Evolutionary conservation across 2,329 filamentous ascomycete genomes (phyloP).

Genomic region (Colletotrichum sp.): DNA sequence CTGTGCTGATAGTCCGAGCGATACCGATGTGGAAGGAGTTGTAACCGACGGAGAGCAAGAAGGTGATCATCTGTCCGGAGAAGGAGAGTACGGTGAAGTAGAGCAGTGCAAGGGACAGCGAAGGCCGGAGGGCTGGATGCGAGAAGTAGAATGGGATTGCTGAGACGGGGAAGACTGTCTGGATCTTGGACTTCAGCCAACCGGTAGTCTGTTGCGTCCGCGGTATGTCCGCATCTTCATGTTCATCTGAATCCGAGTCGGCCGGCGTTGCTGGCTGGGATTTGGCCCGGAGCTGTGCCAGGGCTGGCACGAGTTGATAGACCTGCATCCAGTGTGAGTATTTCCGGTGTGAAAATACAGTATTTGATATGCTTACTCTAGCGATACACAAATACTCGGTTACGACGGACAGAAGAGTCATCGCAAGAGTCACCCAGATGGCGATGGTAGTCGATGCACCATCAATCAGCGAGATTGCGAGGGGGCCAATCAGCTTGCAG

Average conservation of each 20-base stretch:
- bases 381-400: conserved; percentile 57
- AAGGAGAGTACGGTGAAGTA: conserved; percentile 68
- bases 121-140: conserved; percentile 64
- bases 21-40: conserved; percentile 56
- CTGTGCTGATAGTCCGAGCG: conserved; percentile 55
- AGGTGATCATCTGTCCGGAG: conserved; percentile 68
- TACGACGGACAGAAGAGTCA: conserved; percentile 51
- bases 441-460: conserved; percentile 48
- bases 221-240: not conserved
- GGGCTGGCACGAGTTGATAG: conserved; percentile 25
- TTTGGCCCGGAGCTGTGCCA: not conserved
- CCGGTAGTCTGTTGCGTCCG: not conserved
- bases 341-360: not conserved
- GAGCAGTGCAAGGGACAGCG: conserved; percentile 62
- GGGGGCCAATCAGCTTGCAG: conserved; percentile 61
- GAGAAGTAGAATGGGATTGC: conserved; percentile 50
- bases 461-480: conserved; percentile 55
- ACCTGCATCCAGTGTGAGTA: conserved; percentile 19
- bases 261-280: not conserved
- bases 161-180: conserved; percentile 10
- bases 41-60: conserved; percentile 60
- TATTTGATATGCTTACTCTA: conserved; percentile 31
- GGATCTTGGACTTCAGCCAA: not conserved
- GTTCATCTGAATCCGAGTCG: not conserved
- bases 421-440: conserved; percentile 49